Conservation (phyloP, 768 basidiomycete species). For the Lactifluus subvellereus region DNA sequence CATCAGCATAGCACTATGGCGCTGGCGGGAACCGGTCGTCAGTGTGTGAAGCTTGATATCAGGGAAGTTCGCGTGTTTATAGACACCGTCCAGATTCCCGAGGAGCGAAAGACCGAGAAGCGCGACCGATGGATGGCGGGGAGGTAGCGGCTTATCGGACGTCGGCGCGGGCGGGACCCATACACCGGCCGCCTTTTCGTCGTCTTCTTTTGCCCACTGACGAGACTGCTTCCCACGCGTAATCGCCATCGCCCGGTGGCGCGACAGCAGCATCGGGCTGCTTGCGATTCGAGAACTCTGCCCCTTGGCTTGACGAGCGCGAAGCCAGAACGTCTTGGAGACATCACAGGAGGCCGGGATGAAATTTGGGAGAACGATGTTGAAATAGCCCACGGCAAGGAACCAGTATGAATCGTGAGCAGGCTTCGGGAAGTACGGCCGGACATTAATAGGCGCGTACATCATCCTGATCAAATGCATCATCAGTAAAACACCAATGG, state of each 20-base stretch:
- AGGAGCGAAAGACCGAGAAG: slow-evolving; percentile 76
- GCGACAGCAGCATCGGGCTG: slow-evolving; percentile 52
- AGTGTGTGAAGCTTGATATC: slow-evolving; percentile 58
- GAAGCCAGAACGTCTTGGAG: slow-evolving; percentile 61
- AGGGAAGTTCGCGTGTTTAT: slow-evolving; percentile 59
- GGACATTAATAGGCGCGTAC: slow-evolving; percentile 80
- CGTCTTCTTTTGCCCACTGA: slow-evolving; percentile 70
- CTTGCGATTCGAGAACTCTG: slow-evolving; percentile 66
- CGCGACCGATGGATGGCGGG: slow-evolving; percentile 45
- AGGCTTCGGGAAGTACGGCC: slow-evolving; percentile 44
- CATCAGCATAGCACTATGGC: slow-evolving; percentile 70
- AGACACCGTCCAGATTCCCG: slow-evolving; percentile 80
- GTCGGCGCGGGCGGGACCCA: slow-evolving; percentile 32
- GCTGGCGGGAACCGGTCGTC: slow-evolving; percentile 81
- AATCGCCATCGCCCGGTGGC: slow-evolving; percentile 58
- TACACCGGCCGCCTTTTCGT: slow-evolving; percentile 47
- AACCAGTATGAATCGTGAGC: slow-evolving; percentile 69
- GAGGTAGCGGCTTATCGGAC: slow-evolving; percentile 9
- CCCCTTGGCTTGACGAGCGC: slow-evolving; percentile 58
- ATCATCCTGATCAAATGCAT: slow-evolving; percentile 48
- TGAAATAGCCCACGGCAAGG: slow-evolving; percentile 77
- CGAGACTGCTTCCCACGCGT: slow-evolving; percentile 57
- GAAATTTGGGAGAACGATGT: slow-evolving; percentile 72
- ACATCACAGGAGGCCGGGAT: slow-evolving; percentile 39
- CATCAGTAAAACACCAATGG: not conserved